Base-by-base conservation (phyloP, 805 yeast genomes). In the Candida tibetensis region DNA sequence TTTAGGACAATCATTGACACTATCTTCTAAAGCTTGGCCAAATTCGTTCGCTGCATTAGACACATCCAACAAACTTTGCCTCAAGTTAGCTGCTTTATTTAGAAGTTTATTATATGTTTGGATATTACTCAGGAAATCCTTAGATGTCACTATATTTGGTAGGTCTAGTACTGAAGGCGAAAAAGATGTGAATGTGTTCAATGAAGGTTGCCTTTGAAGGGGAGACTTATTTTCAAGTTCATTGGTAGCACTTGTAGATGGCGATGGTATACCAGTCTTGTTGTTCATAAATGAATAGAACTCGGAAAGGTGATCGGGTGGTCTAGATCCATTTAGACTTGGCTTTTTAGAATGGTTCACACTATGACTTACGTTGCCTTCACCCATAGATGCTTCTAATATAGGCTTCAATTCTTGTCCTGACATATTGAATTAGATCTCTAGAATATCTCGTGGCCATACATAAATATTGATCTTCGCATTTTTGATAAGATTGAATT, bases 41-140 rank as follows among this genome's bases (percentile, higher is more conserved):
- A 88, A 76, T 35, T 77, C 81, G 17, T 81, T 80, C 5, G 93
- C 82, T 0, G 87, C 82, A 12, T 60, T 59, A 2, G 88, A 64
- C 45, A 79, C 66, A 32, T 54, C 49, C 28, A 59, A 37, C 48
- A 83, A 54, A 21, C 85, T 71, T 22, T 61, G 49, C 32, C 75
- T 51, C 57, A 81, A 72, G 37, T 62, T 52, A 17, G 57, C 60
- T 8, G 82, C 76, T 34, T 79, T 72, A 3, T 48, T 52, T 13
- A 77, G 46, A 26, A 81, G 62, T 6, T 68, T 67, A n/a, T 63
- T 57, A 48, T 78, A 79, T 2, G 76, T 66, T 8, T 59, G 63
- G 8, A 75, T 57, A 1, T 81, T 76, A 22, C 66, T 61, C 5
- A 65, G 60, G 34, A 83, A 74, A 52, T 85, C 93, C 26, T 70